These are phyloP conservation scores for Berberis vulgaris DNA, from an alignment of 164 flowering plant genomes.

Conservation along the genomic window DNA sequence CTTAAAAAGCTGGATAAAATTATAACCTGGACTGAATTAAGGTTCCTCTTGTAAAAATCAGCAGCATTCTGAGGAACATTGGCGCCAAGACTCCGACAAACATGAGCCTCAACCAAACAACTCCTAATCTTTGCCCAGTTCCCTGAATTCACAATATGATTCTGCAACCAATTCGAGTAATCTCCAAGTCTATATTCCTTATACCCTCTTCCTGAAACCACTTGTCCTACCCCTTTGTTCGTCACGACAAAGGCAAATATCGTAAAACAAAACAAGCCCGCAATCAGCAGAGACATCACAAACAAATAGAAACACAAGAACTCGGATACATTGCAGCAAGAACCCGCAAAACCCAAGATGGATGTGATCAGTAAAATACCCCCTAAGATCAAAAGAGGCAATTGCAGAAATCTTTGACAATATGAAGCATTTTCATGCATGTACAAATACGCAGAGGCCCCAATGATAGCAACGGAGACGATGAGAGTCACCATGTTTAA, in stretches of 20 bases:
- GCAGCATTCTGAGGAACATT: not conserved
- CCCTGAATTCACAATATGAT: conserved; percentile 23
- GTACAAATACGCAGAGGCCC: not conserved
- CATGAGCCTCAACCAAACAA: conserved; percentile 38
- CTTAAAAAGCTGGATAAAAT: not conserved
- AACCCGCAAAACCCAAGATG: conserved; percentile 37
- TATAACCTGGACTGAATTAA: conserved; percentile 40
- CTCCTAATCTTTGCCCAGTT: conserved; percentile 43
- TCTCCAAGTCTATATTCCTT: conserved; percentile 41
- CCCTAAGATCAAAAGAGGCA: conserved; percentile 33
- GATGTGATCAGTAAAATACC: conserved; percentile 18
- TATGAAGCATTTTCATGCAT: conserved; percentile 7
- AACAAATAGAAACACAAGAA: conserved; percentile 36
- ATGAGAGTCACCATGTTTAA: conserved; percentile 27
- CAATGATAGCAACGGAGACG: conserved; percentile 19
- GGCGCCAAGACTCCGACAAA: conserved; percentile 24
- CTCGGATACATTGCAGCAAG: conserved; percentile 19
- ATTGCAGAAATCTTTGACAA: conserved; percentile 30
- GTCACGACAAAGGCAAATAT: conserved; percentile 41
- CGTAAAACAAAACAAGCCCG: conserved; percentile 34
- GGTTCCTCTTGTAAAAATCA: conserved; percentile 15
- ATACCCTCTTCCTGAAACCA: conserved; percentile 27
- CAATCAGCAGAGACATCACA: conserved; percentile 28
- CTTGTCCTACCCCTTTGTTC: conserved; percentile 36
- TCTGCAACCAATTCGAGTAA: conserved; percentile 54